phyloP scores from a whole-genome alignment of 1,139 yeast genomes.

The Suhomyces coccinellae region DNA sequence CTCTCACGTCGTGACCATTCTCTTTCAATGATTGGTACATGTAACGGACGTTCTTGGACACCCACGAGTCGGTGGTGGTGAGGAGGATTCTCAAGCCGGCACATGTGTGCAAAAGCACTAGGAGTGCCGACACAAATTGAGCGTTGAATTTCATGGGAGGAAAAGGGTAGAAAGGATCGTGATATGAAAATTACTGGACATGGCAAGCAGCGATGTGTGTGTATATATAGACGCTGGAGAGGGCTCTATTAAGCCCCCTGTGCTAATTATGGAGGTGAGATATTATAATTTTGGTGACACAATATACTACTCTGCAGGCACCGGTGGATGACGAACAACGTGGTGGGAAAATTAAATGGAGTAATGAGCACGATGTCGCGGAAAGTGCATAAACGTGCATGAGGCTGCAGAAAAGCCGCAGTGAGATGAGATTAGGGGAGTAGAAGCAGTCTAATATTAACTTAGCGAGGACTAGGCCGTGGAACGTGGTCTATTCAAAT shows the following conservation, averaged over 20 bases:
- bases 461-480: too few species aligned
- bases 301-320: background rate
- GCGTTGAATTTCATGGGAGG: conserved; percentile 6
- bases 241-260: conserved; percentile 6
- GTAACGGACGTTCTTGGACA: conserved; percentile 33
- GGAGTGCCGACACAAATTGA: conserved; percentile 1
- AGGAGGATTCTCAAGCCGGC: conserved; percentile 32
- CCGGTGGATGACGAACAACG: background rate
- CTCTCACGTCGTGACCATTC: conserved; percentile 32
- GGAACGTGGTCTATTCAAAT: too few species aligned
- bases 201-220: background rate
- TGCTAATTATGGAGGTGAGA: conserved; percentile 5
- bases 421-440: too few species aligned
- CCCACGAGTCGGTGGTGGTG: conserved; percentile 45
- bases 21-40: conserved; percentile 28
- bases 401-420: too few species aligned
- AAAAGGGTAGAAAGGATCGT: too few species aligned
- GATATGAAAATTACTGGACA: too few species aligned
- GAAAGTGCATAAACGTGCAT: too few species aligned
- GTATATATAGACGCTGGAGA: background rate
- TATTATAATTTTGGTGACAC: background rate
- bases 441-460: too few species aligned
- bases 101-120: conserved; percentile 8
- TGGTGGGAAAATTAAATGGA: background rate
- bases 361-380: background rate